These are phyloP conservation scores for Trypanosoma melophagium DNA, from an alignment of 208 protist genomes.

Conservation along the genomic window DNA sequence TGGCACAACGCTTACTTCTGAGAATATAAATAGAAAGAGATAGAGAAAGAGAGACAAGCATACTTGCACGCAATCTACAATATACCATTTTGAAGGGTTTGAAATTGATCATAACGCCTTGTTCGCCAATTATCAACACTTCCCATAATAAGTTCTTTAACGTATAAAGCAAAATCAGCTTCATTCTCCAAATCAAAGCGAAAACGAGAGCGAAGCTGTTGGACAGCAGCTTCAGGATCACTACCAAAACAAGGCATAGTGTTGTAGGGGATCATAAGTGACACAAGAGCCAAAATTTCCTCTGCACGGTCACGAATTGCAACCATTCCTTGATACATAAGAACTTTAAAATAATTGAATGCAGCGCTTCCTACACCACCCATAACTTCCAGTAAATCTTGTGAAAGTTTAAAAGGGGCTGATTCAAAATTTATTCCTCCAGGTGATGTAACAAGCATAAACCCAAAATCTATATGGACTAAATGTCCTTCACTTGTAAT, in stretches of 20 bases:
- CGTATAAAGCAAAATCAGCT: conserved; percentile 82
- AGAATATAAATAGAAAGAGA: conserved; percentile 22
- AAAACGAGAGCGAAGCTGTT: conserved; percentile 81
- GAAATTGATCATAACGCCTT: conserved; percentile 90
- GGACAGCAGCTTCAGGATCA: conserved; percentile 51
- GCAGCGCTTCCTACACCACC: conserved; percentile 64
- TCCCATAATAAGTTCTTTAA: conserved; percentile 82
- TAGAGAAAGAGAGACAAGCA: conserved; percentile 13
- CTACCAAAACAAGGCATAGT: conserved; percentile 89
- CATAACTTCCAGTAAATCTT: conserved; percentile 92
- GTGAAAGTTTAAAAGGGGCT: conserved; percentile 92
- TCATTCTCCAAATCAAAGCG: conserved; percentile 79
- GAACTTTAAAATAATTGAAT: conserved; percentile 90
- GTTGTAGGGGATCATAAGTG: conserved; percentile 84
- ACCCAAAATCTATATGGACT: conserved; percentile 98
- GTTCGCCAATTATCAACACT: conserved; percentile 94
- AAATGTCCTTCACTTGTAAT: conserved; percentile 87
- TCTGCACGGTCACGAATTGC: conserved; percentile 73
- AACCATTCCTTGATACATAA: conserved; percentile 85
- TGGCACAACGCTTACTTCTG: background rate
- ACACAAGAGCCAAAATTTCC: conserved; percentile 78
- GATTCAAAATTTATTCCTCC: conserved; percentile 94
- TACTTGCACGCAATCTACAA: conserved; percentile 38
- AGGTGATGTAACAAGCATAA: conserved; percentile 95
- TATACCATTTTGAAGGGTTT: conserved; percentile 92